A percentile compares a stretch with the other conserved stretches of the same genome.
These are phyloP conservation scores for Chlorokybus atmophyticus DNA, from an alignment of 139 green algal genomes.

Conservation along the genomic window DNA sequence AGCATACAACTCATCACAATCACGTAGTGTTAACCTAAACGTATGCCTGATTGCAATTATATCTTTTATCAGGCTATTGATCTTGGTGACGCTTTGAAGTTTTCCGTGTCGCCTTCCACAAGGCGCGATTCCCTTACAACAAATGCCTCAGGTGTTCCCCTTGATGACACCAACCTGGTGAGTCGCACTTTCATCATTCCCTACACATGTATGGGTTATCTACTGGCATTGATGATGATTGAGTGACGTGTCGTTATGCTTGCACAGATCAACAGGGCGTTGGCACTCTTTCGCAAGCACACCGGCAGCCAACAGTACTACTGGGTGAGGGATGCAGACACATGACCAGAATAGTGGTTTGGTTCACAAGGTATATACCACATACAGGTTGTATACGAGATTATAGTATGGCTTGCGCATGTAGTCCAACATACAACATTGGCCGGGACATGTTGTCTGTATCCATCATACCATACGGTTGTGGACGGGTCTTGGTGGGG, in stretches of 20 bases:
- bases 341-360: not conserved
- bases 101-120: slow-evolving; percentile 35
- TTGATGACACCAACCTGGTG: slow-evolving; percentile 85
- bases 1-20: too few relatives aligned
- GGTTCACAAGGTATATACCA: not conserved
- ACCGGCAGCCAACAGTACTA: slow-evolving; percentile 46
- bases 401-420: not conserved
- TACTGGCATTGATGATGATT: too few relatives aligned
- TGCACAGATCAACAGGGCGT: slow-evolving; percentile 30
- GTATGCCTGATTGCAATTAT: too few relatives aligned
- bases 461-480: not conserved
- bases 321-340: slow-evolving; percentile 10
- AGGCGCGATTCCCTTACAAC: slow-evolving; percentile 58
- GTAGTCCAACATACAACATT: not conserved
- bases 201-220: too few relatives aligned
- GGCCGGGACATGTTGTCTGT: not conserved
- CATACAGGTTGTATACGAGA: not conserved
- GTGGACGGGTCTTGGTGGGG: not conserved
- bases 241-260: not conserved
- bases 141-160: slow-evolving; percentile 66
- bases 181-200: too few relatives aligned
- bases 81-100: slow-evolving; percentile 79
- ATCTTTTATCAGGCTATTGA: slow-evolving; percentile 93
- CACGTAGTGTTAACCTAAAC: too few relatives aligned
- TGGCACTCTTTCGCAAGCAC: slow-evolving; percentile 27